These are phyloP conservation scores for Emydomyces testavorans DNA, from an alignment of 2,329 filamentous ascomycete species.

Conservation along the genomic window DNA sequence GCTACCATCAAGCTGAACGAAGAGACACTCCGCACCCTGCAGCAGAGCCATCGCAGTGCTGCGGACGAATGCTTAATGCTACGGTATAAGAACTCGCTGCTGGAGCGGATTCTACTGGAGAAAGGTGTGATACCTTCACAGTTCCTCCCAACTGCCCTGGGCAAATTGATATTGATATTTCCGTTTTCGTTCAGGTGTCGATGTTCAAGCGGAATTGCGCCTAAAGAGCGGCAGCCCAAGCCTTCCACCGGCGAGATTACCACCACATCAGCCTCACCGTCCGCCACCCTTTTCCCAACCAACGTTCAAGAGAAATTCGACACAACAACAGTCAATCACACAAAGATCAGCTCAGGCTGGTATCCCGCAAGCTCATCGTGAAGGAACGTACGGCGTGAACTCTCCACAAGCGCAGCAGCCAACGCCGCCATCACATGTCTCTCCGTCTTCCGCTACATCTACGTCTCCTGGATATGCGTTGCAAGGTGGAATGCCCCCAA, in stretches of 20 bases:
- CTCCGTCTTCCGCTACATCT: slow-evolving; percentile 46
- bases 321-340: slow-evolving; percentile 55
- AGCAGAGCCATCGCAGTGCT: slow-evolving; percentile 85
- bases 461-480: slow-evolving; percentile 51
- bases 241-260: slow-evolving; percentile 52
- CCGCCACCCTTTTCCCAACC: slow-evolving; percentile 45
- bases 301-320: slow-evolving; percentile 69
- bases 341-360: slow-evolving; percentile 47
- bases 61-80: slow-evolving; percentile 97
- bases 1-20: slow-evolving; percentile 96
- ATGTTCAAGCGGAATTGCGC: slow-evolving; percentile 90
- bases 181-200: slow-evolving; percentile 54
- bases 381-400: slow-evolving; percentile 34
- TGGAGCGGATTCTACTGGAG: slow-evolving; percentile 90
- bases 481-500: slow-evolving; percentile 51
- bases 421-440: slow-evolving; percentile 68
- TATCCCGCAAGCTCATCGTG: slow-evolving; percentile 39
- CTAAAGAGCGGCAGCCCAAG: slow-evolving; percentile 84
- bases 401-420: slow-evolving; percentile 53
- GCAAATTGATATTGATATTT: slow-evolving; percentile 6
- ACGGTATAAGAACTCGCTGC: slow-evolving; percentile 92
- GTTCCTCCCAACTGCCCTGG: slow-evolving; percentile 8
- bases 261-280: slow-evolving; percentile 59
- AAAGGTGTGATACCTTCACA: slow-evolving; percentile 54
- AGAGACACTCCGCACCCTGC: slow-evolving; percentile 79